These are phyloP conservation scores for Suillus lakei DNA, from an alignment of 768 basidiomycete genomes.

Conservation along the genomic window DNA sequence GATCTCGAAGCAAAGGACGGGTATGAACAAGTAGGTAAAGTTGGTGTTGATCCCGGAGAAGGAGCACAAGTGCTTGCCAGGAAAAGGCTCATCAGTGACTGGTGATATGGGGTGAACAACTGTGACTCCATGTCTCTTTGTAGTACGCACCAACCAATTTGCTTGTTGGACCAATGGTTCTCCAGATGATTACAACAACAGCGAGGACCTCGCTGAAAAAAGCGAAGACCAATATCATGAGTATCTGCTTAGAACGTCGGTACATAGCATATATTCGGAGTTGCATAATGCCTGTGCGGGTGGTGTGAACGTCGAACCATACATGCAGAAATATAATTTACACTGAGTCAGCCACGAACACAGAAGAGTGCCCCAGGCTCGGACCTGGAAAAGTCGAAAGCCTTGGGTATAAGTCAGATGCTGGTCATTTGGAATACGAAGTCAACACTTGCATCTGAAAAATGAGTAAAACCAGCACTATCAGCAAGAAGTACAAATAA, in stretches of 20 bases:
- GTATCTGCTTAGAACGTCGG: slow-evolving; percentile 24
- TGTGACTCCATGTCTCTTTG: not conserved
- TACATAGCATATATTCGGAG: slow-evolving; percentile 40
- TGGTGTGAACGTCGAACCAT: slow-evolving; percentile 13
- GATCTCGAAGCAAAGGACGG: slow-evolving; percentile 34
- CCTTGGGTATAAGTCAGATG: slow-evolving; percentile 16
- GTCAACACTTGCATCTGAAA: not conserved
- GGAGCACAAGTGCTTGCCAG: slow-evolving; percentile 20
- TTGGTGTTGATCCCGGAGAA: slow-evolving; percentile 27
- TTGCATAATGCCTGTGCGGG: slow-evolving; percentile 33
- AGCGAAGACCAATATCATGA: slow-evolving; percentile 20
- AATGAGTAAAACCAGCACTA: not conserved
- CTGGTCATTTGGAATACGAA: not conserved
- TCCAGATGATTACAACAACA: slow-evolving; percentile 31
- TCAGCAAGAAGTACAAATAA: not conserved
- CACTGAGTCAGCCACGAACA: slow-evolving; percentile 39
- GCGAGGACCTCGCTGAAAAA: slow-evolving; percentile 30
- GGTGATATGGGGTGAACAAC: not conserved
- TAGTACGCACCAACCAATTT: not conserved
- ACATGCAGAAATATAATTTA: slow-evolving; percentile 3
- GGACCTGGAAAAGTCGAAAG: slow-evolving; percentile 32
- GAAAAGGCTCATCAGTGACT: slow-evolving; percentile 16
- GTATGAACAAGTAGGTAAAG: slow-evolving; percentile 34
- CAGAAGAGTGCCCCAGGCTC: slow-evolving; percentile 36
- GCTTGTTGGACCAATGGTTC: slow-evolving; percentile 29